Conservation (phyloP, 2,329 filamentous ascomycete species). For the Lecanosticta acicola region DNA sequence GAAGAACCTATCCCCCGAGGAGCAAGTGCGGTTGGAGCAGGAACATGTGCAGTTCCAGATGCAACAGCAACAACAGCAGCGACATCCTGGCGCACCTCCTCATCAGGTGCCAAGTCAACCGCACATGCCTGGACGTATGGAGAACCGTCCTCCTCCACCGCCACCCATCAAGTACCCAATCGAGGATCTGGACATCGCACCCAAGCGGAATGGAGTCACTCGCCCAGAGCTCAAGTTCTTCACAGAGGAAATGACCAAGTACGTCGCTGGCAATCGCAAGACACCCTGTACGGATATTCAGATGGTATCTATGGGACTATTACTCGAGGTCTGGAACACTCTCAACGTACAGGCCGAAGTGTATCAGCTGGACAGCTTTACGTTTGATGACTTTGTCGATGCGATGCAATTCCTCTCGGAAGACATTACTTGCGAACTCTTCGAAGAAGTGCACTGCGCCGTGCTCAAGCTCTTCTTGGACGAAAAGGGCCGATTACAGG, state of each 20-base stretch:
- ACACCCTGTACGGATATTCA: slow-evolving; percentile 51
- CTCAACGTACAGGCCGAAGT: slow-evolving; percentile 97
- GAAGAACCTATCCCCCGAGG: slow-evolving; percentile 18
- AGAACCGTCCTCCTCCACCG: slow-evolving; percentile 53
- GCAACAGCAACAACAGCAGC: slow-evolving; percentile 20
- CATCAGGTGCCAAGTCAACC: slow-evolving; percentile 35
- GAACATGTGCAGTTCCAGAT: slow-evolving; percentile 18
- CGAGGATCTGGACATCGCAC: slow-evolving; percentile 79
- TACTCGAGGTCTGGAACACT: slow-evolving; percentile 93
- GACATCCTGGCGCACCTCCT: slow-evolving; percentile 38
- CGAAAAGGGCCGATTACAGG: slow-evolving; percentile 71
- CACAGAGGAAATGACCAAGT: slow-evolving; percentile 46
- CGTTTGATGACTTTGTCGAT: slow-evolving; percentile 92
- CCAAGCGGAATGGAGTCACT: slow-evolving; percentile 55
- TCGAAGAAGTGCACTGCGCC: slow-evolving; percentile 87
- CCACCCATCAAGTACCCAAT: slow-evolving; percentile 89
- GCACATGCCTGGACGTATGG: slow-evolving; percentile 10
- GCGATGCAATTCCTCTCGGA: slow-evolving; percentile 68
- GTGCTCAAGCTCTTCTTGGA: slow-evolving; percentile 82
- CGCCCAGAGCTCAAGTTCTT: slow-evolving; percentile 75
- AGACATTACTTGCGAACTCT: slow-evolving; percentile 71
- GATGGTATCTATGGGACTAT: slow-evolving; percentile 76
- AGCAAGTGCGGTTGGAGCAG: slow-evolving; percentile 20
- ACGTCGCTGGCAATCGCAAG: slow-evolving; percentile 36
- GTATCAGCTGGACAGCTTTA: slow-evolving; percentile 91